Evolutionary conservation across 176 grass and related monocot genomes (phyloP).

Genomic region (Oryza australiensis): DNA sequence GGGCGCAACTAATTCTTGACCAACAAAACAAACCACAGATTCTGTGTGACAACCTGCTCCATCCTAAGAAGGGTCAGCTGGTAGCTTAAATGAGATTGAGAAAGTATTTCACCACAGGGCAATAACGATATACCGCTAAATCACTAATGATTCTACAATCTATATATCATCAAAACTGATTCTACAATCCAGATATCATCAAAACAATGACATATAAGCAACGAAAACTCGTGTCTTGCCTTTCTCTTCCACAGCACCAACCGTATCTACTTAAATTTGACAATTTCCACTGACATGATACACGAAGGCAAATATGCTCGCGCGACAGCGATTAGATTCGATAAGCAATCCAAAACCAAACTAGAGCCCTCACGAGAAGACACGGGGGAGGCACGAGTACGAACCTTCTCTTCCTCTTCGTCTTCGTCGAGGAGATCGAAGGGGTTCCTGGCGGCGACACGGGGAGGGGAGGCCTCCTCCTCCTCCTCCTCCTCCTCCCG

Average conservation of each 20-base stretch:
- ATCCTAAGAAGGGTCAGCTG: background rate
- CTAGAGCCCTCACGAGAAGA: background rate
- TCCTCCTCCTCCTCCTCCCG: slow-evolving; percentile 41
- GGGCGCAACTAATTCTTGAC: background rate
- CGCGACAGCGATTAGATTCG: background rate
- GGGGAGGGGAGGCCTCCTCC: slow-evolving; percentile 27
- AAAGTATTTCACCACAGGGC: background rate
- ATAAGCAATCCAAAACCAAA: background rate
- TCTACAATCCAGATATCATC: background rate
- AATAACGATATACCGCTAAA: background rate
- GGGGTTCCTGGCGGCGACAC: slow-evolving; percentile 54
- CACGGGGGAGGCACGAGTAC: background rate
- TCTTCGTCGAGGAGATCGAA: slow-evolving; percentile 79
- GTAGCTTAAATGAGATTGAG: background rate
- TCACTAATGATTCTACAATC: background rate
- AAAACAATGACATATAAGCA: background rate
- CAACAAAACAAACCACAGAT: background rate
- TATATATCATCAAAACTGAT: slow-evolving; percentile 4
- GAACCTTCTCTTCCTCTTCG: slow-evolving; percentile 46
- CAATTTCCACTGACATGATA: background rate
- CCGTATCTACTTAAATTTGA: background rate
- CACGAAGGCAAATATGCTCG: background rate
- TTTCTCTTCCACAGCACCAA: slow-evolving; percentile 24
- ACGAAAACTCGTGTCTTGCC: background rate
- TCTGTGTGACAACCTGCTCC: background rate